Evolutionary conservation across 1,284 basidiomycete species (phyloP), one percentile per base, ranked within the genome.

Genomic region (Cutaneotrichosporon spelunceum): DNA sequence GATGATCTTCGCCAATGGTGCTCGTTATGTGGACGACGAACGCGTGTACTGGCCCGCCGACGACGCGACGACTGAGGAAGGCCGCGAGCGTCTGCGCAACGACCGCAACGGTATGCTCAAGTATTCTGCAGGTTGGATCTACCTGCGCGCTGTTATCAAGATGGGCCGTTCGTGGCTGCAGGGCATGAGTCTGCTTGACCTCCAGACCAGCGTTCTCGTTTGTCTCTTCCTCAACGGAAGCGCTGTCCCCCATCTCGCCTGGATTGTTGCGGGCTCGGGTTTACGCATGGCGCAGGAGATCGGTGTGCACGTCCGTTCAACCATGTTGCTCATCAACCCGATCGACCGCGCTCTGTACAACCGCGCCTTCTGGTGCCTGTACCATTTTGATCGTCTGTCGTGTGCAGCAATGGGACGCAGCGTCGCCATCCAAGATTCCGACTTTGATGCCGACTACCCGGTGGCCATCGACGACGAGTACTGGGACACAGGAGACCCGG

Each of bases 391-490:
- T 59, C 81, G 88, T 45, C 75, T 83, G 59, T 82, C 85, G 59
- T 89, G 89, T 67, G 83, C 87, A 4, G 83, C 83, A 0, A 81
- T 93, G 21, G 92, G 91, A 11, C 81, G 91, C 26, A 89, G 91
- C 0, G 87, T 89, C 71, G 88, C 88, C 3, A 86, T 92, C 49
- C 88, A 91, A 62, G 90, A 92, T 63, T 89, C 91, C 73, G 91
- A 93, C 70, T 87, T 89, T 67, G 90, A 93, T 69, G 78, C 89
- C 4, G 87, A 89, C 42, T 81, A 88, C 53, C 90, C 90, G 1
- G 79, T 89, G 9, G 89, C 90, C 71, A 87, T 93, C 7, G 88
- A 93, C 66, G 93, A 95, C 71, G 89, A 92, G 66, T 91, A 86
- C 70, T 92, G 89, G 90, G 84, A 76, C 26, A 76, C 74, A 4